Base-by-base conservation (phyloP, 2,329 filamentous ascomycete genomes). In the Scytalidium sp. region DNA sequence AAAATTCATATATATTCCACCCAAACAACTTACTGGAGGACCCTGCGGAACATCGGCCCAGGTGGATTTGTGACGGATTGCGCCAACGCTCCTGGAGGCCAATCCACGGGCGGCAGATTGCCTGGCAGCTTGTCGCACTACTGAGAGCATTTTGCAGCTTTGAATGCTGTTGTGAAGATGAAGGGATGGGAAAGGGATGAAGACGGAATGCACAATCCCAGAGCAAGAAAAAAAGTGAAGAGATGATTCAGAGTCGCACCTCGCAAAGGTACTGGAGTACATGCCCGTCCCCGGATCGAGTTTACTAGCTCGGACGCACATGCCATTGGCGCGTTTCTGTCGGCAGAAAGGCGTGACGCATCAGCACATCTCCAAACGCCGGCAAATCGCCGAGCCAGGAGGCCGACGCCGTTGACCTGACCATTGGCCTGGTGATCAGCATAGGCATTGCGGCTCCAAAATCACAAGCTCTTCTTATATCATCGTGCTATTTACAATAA, bases 21-120 rank as follows among this genome's bases (percentile, higher is more conserved):
- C 15, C 4, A 36, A 48, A 32, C 48, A 55, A 82, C 88, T 74
- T 83, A 94, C 91, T 68, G 93, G 92, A 81, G 93, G 93, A 57
- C 93, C 93, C 75, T 97, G 90, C 60, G 90, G 87, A 49, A 97
- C 90, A 65, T 88, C 87, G 67, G 89, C 83, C 92, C 93, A 97
- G 60, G 88, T 89, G 54, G 91, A 96, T 61, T 61, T 60, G 57
- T 59, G 55, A 46, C 64, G 58, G 43, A 56, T 46, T 43, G 56
- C 61, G 46, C 56, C 50, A 41, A 51, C 55, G 54, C 51, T 57
- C 55, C 59, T 53, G 8, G 57, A 50, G 46, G 58, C 54, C 45
- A 58, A 40, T 50, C 57, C 52, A 32, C 55, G 59, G 32, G 58
- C 49, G 42, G 62, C 53, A 41, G 70, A 74, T 64, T 74, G 75